Evolutionary conservation across 768 basidiomycete genomes (phyloP).

Genomic region (Scleroderma citrinum): DNA sequence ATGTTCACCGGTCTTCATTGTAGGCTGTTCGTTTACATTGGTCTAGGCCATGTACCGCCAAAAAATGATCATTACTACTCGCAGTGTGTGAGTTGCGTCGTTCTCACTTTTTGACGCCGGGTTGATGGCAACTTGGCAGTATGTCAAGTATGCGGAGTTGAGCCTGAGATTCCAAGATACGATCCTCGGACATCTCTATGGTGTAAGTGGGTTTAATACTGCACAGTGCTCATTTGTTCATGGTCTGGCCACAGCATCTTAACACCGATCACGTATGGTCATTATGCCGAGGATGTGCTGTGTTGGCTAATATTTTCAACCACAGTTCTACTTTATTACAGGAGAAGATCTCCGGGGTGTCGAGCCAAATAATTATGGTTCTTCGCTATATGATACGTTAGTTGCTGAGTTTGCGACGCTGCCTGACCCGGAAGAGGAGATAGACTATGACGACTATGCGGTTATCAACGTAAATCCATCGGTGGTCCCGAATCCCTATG

Average conservation of each 20-base stretch:
- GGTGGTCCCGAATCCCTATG: slow-evolving; percentile 82
- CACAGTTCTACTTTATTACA: slow-evolving; percentile 52
- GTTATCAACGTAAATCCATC: slow-evolving; percentile 78
- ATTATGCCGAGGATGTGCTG: slow-evolving; percentile 4
- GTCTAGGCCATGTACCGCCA: slow-evolving; percentile 79
- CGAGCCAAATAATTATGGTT: neutral
- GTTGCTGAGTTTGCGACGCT: slow-evolving; percentile 61
- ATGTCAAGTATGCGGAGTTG: slow-evolving; percentile 65
- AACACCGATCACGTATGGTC: slow-evolving; percentile 70
- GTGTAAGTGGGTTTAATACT: slow-evolving; percentile 45
- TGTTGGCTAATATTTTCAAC: neutral
- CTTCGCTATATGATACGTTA: slow-evolving; percentile 39
- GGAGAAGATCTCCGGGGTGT: slow-evolving; percentile 42
- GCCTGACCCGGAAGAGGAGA: slow-evolving; percentile 42
- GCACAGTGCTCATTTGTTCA: slow-evolving; percentile 19
- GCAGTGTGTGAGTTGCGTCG: slow-evolving; percentile 63
- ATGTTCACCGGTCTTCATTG: slow-evolving; percentile 6
- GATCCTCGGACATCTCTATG: slow-evolving; percentile 79
- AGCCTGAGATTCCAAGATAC: slow-evolving; percentile 83
- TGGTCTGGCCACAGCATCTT: slow-evolving; percentile 51
- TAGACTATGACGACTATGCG: slow-evolving; percentile 60
- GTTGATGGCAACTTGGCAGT: slow-evolving; percentile 28
- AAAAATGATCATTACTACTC: slow-evolving; percentile 74
- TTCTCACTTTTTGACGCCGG: neutral
- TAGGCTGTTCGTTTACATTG: slow-evolving; percentile 21